Conservation (phyloP, 306 rosid genomes). For the Malus sylvestris region DNA sequence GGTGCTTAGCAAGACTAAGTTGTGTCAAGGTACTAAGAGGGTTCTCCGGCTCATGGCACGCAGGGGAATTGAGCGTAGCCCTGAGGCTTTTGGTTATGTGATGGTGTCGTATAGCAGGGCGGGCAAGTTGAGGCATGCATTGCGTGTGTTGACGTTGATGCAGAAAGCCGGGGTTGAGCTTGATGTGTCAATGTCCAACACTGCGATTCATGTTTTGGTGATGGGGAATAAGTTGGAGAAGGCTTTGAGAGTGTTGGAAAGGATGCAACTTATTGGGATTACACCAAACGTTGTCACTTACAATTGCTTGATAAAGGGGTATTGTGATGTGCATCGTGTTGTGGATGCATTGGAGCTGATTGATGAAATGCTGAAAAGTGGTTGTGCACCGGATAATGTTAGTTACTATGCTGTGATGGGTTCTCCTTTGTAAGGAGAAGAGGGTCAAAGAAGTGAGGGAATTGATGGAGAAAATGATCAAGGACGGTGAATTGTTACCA, state of each 20-base stretch:
- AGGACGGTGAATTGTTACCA: conserved; percentile 39
- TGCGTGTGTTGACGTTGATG: conserved; percentile 74
- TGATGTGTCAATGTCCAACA: conserved; percentile 64
- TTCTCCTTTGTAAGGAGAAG: conserved; percentile 56
- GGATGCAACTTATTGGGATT: conserved; percentile 63
- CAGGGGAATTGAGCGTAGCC: conserved; percentile 37
- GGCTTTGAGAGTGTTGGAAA: conserved; percentile 52
- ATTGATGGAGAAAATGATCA: conserved; percentile 55
- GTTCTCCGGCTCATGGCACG: conserved; percentile 69
- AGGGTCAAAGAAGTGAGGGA: conserved; percentile 49
- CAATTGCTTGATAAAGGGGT: conserved; percentile 79
- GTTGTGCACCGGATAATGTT: conserved; percentile 73
- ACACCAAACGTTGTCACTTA: conserved; percentile 60
- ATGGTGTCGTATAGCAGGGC: conserved; percentile 84
- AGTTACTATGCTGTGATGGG: conserved; percentile 80
- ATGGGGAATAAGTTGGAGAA: conserved; percentile 50
- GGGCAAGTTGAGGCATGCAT: conserved; percentile 57
- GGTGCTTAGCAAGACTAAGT: conserved; percentile 70
- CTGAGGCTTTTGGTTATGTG: conserved; percentile 70
- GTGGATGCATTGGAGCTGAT: conserved; percentile 63
- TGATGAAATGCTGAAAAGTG: conserved; percentile 51
- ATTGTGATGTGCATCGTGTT: conserved; percentile 47
- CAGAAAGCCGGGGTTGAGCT: conserved; percentile 82
- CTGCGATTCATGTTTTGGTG: conserved; percentile 68
- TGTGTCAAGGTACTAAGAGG: conserved; percentile 79